These are phyloP conservation scores for Alternaria angustiovoidea DNA, from an alignment of 2,329 filamentous ascomycete species.

Conservation along the genomic window DNA sequence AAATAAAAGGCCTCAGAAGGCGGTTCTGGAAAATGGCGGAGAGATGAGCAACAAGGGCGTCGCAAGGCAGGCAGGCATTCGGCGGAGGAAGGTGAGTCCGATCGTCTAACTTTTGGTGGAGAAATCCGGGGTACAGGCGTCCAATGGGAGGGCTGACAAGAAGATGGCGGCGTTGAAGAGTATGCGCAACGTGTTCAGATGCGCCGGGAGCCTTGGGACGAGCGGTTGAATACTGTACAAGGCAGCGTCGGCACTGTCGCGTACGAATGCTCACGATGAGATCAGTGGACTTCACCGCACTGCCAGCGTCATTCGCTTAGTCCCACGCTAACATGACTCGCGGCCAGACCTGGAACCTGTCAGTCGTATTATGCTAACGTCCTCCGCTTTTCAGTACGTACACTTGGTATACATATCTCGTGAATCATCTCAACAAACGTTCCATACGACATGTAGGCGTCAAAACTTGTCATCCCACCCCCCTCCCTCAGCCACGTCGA, in stretches of 20 bases:
- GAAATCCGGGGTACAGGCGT: constrained; percentile 1
- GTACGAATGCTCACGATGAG: constrained; percentile 23
- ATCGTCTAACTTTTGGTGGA: constrained; percentile 11
- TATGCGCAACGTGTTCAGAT: constrained; percentile 7
- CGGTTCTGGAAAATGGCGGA: constrained; percentile 12
- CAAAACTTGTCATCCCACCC: background rate
- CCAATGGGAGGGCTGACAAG: background rate
- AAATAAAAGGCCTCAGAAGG: constrained; percentile 3
- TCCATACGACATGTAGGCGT: background rate
- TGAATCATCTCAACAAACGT: background rate
- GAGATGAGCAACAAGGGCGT: constrained; percentile 11
- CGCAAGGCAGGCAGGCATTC: constrained; percentile 9
- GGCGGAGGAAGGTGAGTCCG: constrained; percentile 11
- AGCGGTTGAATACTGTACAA: background rate
- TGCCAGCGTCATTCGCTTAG: constrained; percentile 22
- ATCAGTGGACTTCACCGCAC: constrained; percentile 19
- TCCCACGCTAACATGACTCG: constrained; percentile 22
- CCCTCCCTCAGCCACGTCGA: background rate
- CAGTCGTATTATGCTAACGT: constrained; percentile 10
- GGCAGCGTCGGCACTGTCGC: constrained; percentile 9
- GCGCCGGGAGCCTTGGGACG: background rate
- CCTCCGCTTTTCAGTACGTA: constrained; percentile 2
- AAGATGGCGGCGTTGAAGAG: background rate
- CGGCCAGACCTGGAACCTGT: constrained; percentile 1
- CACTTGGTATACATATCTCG: background rate